Evolutionary conservation across 352 stramenopile genomes (phyloP), one percentile per base, ranked within the genome.

Genomic region (Poterioochromonas sp.): DNA sequence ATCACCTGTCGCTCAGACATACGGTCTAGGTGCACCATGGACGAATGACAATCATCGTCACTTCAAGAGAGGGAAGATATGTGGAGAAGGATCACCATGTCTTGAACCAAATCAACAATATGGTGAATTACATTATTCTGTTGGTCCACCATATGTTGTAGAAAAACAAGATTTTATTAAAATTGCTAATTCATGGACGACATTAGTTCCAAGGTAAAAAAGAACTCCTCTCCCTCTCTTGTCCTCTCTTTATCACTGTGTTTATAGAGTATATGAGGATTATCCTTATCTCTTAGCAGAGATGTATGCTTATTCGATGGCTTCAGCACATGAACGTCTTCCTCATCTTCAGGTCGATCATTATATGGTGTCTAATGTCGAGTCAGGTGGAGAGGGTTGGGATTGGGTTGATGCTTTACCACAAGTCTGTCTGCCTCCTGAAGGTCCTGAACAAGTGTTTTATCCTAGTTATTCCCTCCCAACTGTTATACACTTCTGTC

Each of bases 261-360:
- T 53, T 53, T 8, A 20, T 53, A 34, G 73, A 29, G 78, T 81
- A 8, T 81, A 77, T 40, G 49, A 79, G 34, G 51, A 81, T 54
- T 81, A 81, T 73, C 74, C 77, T 39, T 54, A 79, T 58, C 80
- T 89, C 15, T 73, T 91, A 32, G 87, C 85, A 0, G 86, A 91
- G 82, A 90, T 91, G 86, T 91, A 90, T 84, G 86, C 84, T n/a
- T 92, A 90, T 79, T 87, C 81, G 32, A 84, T 91, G 49, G 86
- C 88, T 22, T 85, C 86, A 20, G 87, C 87, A 8, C 85, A 92
- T 79, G 60, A 85, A 34, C 44, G 78, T 34, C 54, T 87, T 34
- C 81, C 81, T 8, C 78, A 85, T 39, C 71, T 78, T 29, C 76
- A 84, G 12, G 60, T 85, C 32, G 68, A 83, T 78, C 79, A 79